Conservation (phyloP, 140 eudicot genomes). For the Stevia rebaudiana region DNA sequence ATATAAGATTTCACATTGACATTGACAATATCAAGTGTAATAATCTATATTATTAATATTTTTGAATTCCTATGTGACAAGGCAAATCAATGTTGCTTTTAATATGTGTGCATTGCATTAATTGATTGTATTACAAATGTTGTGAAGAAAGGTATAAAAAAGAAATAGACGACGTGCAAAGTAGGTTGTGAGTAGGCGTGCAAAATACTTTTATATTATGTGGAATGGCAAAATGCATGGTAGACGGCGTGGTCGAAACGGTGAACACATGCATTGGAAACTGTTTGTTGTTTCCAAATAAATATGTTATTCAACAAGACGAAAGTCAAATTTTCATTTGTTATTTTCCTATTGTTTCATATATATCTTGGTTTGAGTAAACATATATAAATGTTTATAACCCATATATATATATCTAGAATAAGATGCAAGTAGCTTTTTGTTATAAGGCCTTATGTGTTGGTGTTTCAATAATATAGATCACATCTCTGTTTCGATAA, state of each 20-base stretch:
- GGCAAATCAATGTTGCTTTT: conserved; percentile 30
- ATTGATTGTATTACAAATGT: conserved; percentile 25
- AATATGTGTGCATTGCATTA: conserved; percentile 28
- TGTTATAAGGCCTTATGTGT: too few relatives aligned
- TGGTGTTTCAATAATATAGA: too few relatives aligned
- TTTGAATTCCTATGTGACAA: conserved; percentile 33
- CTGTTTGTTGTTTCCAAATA: conserved; percentile 15
- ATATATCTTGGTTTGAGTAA: background rate
- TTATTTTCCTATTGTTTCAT: conserved; percentile 7
- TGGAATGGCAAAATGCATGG: conserved; percentile 40
- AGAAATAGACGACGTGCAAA: conserved; percentile 72
- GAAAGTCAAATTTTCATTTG: conserved; percentile 17
- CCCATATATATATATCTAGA: too few relatives aligned
- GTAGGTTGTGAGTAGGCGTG: conserved; percentile 61
- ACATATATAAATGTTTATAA: too few relatives aligned
- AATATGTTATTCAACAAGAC: conserved; percentile 26
- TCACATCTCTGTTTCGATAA: too few relatives aligned
- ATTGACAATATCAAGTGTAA: conserved; percentile 31
- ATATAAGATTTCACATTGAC: conserved; percentile 35
- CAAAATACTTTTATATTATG: conserved; percentile 12
- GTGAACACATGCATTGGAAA: conserved; percentile 67
- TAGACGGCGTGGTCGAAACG: conserved; percentile 95
- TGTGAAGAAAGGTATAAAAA: conserved; percentile 3
- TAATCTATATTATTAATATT: conserved; percentile 28
- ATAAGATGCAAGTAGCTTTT: too few relatives aligned